Percentiles rank a stretch among this genome's conserved stretches.
These are phyloP conservation scores for Syncephalastrum monosporum DNA, from an alignment of 371 early-diverging fungal species.

Conservation along the genomic window DNA sequence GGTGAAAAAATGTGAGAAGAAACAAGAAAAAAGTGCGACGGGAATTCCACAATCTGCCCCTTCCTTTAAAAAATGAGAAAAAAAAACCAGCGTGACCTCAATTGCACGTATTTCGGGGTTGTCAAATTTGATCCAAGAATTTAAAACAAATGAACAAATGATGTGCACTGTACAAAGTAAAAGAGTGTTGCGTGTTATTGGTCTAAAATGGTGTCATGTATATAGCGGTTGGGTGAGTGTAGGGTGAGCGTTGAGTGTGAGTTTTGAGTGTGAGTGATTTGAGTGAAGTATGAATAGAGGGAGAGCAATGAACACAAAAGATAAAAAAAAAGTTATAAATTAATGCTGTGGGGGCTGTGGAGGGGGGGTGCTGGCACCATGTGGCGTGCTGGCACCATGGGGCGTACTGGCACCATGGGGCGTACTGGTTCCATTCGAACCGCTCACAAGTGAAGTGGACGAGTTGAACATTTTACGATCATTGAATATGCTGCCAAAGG, in stretches of 20 bases:
- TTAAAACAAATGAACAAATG: neutral
- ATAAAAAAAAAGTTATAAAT: no score
- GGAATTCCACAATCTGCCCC: no score
- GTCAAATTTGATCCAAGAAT: constrained; percentile 1
- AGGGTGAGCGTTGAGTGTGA: no score
- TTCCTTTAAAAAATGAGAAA: no score
- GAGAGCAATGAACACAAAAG: no score
- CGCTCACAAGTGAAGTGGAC: constrained; percentile 17
- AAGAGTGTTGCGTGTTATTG: no score
- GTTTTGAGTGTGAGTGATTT: no score
- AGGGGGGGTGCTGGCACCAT: constrained; percentile 9
- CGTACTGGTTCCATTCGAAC: constrained; percentile 1
- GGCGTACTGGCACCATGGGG: constrained; percentile 9
- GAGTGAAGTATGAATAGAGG: no score
- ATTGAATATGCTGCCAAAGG: constrained; percentile 45
- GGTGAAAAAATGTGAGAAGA: constrained; percentile 8
- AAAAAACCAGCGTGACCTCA: neutral
- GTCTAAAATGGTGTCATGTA: no score
- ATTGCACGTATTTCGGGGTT: neutral
- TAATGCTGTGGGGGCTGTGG: neutral
- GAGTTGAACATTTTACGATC: constrained; percentile 51
- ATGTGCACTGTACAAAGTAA: no score
- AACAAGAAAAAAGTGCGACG: neutral
- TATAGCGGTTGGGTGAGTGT: no score
- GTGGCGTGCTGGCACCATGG: constrained; percentile 7